Conservation (phyloP, 306 rosid genomes). For the Prinsepia uniflora region DNA sequence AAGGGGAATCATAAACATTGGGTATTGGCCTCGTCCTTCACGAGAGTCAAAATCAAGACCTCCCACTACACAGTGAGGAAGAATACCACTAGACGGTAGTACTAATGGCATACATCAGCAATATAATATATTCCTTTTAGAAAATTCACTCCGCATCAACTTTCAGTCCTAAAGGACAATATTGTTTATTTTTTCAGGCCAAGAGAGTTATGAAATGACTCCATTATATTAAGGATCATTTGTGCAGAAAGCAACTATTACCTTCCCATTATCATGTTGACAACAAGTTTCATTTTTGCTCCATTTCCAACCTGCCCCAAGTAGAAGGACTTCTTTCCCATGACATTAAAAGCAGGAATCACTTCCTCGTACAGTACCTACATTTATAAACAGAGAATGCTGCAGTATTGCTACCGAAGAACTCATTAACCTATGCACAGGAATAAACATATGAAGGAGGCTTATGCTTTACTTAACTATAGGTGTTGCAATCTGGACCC, state of each 20-base stretch:
- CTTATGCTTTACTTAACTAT: not conserved
- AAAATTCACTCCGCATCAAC: not conserved
- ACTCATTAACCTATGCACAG: not conserved
- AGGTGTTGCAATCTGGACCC: not conserved
- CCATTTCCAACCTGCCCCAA: constrained; percentile 93
- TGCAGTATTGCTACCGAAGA: not conserved
- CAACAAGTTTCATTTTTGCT: constrained; percentile 94
- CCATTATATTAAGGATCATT: constrained; percentile 5
- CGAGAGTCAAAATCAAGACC: no score
- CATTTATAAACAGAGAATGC: constrained; percentile 24
- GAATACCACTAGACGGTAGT: no score
- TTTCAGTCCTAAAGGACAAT: not conserved
- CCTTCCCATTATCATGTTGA: constrained; percentile 99
- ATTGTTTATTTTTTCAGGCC: not conserved
- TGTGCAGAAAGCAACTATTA: constrained; percentile 22
- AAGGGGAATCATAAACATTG: no score
- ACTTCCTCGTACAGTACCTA: constrained; percentile 62
- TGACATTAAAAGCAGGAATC: constrained; percentile 61
- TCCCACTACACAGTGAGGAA: no score
- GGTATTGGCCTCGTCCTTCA: no score
- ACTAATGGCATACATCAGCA: no score
- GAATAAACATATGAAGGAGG: not conserved
- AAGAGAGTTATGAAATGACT: not conserved
- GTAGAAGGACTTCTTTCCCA: constrained; percentile 83
- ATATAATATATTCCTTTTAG: not conserved